Base-by-base conservation (phyloP, 352 stramenopile genomes). In the Globisporangium abappressorium region DNA sequence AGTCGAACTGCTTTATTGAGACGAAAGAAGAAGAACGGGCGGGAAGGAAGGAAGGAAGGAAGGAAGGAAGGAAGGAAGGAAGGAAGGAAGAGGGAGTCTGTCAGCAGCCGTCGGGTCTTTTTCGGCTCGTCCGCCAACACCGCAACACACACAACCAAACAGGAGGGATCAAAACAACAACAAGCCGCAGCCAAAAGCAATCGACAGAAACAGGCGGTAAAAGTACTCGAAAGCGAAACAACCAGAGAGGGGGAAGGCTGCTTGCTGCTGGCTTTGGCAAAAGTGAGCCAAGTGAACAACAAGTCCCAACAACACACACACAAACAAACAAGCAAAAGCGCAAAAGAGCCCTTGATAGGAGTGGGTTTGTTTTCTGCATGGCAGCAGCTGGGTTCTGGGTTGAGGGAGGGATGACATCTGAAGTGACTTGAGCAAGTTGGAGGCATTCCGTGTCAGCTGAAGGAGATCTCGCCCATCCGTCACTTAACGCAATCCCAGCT, bases 1-100 rank as follows among this genome's bases (percentile, higher is more conserved):
- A 73, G 68, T 70, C 68, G 68, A 73, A 73, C 68, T 73, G 68
- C 30, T 33, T 33, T 4, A n/a, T 33, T 49, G 20, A 49, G 41
- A 22, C 34, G 34, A 41, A 49, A 49, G 41, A n/a, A 49, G 49
- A 56, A 56, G 49, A 28, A 56, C 49, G 49, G 49, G 49, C 49
- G 49, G 49, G 49, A 28, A 62, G 36, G 56, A 30, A 36, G 18
- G 4, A 12, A 36, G 56, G 30, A 33, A 33, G 30, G 30, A 33
- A 33, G 30, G 30, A 33, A n/a, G 54, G n/a, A n/a, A n/a, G n/a
- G 20, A 22, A 38, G 56, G 30, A 46, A 43, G 26, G 30, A 33
- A 33, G 30, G 30, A 33, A 33, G 30, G 30, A 33, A n/a, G 54
- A 1, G 6, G 4, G 28, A 22, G 28, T 5, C 14, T 1, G 5